A percentile compares a stretch with the other conserved stretches of the same genome.
Conservation (phyloP, 2,329 filamentous ascomycete genomes). For the Aureobasidium namibiae region DNA sequence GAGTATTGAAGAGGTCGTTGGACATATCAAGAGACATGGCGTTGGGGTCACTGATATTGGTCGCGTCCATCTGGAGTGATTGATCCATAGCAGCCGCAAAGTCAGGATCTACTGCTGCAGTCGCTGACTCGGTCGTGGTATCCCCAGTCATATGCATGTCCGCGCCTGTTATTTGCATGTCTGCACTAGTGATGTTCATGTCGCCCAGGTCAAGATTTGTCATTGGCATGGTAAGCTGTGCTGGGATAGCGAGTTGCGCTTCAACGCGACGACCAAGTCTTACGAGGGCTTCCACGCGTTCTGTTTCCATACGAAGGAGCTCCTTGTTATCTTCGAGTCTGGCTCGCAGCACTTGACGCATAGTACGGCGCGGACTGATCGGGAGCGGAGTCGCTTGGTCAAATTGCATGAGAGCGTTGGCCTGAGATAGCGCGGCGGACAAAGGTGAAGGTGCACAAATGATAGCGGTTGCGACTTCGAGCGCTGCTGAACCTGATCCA, state of each 20-base stretch:
- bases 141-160: background rate
- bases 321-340: constrained; percentile 44
- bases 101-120: background rate
- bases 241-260: constrained; percentile 49
- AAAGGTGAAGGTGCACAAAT: constrained; percentile 54
- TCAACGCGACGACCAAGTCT: constrained; percentile 25
- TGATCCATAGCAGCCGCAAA: constrained; percentile 7
- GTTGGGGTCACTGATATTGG: constrained; percentile 14
- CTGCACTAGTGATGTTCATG: constrained; percentile 20
- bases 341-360: constrained; percentile 30
- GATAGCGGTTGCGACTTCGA: constrained; percentile 62
- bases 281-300: constrained; percentile 43
- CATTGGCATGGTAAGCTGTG: constrained; percentile 36
- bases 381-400: background rate
- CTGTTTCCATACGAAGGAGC: constrained; percentile 50
- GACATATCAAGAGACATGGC: constrained; percentile 16
- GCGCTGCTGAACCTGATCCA: constrained; percentile 51
- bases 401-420: constrained; percentile 10
- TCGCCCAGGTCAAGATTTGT: constrained; percentile 25
- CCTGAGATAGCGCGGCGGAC: constrained; percentile 26
- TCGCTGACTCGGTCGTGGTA: background rate
- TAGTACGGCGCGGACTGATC: constrained; percentile 1
- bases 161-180: background rate
- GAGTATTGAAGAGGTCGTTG: constrained; percentile 13
- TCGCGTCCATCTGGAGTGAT: constrained; percentile 1